A percentile compares a stretch with the other conserved stretches of the same genome.
Evolutionary conservation across 306 rosid genomes (phyloP).

Genomic region (Sechiopsis laciniata): DNA sequence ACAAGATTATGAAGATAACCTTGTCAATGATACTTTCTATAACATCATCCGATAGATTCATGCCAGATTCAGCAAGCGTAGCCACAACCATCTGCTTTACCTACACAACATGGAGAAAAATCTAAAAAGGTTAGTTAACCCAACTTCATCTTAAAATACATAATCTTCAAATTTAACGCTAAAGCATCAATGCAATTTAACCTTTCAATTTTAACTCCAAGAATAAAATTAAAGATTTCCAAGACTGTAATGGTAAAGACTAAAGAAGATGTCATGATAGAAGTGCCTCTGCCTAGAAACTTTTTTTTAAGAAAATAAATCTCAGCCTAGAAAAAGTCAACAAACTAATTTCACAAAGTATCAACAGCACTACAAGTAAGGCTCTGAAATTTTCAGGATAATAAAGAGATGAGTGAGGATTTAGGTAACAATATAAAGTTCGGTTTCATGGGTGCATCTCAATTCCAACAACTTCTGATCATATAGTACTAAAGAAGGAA

Average conservation of each 20-base stretch:
- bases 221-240: background rate
- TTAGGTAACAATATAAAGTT: background rate
- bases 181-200: background rate
- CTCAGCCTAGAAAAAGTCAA: background rate
- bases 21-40: slow-evolving; percentile 62
- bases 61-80: slow-evolving; percentile 76
- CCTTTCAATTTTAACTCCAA: slow-evolving; percentile 3
- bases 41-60: slow-evolving; percentile 67
- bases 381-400: background rate
- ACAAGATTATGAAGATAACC: slow-evolving; percentile 41
- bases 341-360: background rate
- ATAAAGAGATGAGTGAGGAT: background rate
- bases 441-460: background rate
- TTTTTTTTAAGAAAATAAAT: no score
- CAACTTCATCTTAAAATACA: background rate
- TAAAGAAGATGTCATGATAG: background rate
- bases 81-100: slow-evolving; percentile 85
- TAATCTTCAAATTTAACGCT: background rate
- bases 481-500: background rate
- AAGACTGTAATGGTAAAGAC: background rate
- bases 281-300: background rate
- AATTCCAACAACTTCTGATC: slow-evolving; percentile 3
- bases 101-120: slow-evolving; percentile 27
- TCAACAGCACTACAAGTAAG: background rate
- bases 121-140: background rate